Evolutionary conservation across 2,329 filamentous ascomycete species (phyloP), one percentile per base, ranked within the genome.

Genomic region (Alternaria conjuncta): DNA sequence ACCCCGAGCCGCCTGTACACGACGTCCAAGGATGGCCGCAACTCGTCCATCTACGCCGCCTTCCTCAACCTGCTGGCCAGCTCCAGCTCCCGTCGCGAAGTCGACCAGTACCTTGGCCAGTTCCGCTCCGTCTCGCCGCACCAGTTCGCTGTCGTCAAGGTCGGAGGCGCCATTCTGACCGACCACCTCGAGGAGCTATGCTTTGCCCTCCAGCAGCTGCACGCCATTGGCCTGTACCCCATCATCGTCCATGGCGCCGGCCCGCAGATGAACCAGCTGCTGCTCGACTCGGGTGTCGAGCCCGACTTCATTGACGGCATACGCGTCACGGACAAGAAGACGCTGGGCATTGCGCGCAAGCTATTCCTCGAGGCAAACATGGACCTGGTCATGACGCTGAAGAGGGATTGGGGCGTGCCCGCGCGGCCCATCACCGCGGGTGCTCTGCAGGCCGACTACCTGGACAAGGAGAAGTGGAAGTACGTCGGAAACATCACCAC

Each of bases 131-230:
- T 97, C 66, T 96, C 94, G 47, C 97, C 94, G 36, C 94, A 98
- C 84, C 94, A 97, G 78, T 99, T 98, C 81, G 95, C 94, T 71
- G 95, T 99, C 53, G 97, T 99, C 82, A 99, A 99, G 85, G 95
- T 98, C 60, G 96, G 95, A 66, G 96, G 95, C 66, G 96, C 95
- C 67, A 97, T 98, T 75, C 87, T 99, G 75, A 97, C 93, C 64
- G 94, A 98, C 79, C 92, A 97, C 81, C 87, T 98, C 60, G 92
- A 97, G 80, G 94, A 94, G 75, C 88, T 99, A 60, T 97, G 93
- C 78, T 91, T 92, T 59, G 94, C 92, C 54, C 86, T 98, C 63
- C 91, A 93, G 26, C 96, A 98, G 82, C 88, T 98, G 54, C 95
- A 97, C 82, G 92, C 97, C 85, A 93, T 98, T 77, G 94, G 94